Conservation (phyloP, 2,329 filamentous ascomycete genomes). For the Colletotrichum theobromicola region DNA sequence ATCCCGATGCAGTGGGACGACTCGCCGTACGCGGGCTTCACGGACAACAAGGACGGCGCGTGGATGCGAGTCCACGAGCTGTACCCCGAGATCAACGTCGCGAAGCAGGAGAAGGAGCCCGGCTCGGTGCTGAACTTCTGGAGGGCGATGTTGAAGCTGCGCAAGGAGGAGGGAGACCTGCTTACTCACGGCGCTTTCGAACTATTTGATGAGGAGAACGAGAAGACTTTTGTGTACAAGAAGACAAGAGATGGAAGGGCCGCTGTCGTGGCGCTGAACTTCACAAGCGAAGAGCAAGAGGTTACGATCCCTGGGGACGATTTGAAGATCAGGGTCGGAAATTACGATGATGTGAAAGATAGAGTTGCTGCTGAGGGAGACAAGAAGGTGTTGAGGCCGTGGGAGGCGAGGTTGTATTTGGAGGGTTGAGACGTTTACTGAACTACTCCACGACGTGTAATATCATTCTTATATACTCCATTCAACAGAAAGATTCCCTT, state of each 20-base stretch:
- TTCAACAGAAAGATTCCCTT: no score
- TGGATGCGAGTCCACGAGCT: slow-evolving; percentile 71
- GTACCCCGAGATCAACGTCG: slow-evolving; percentile 61
- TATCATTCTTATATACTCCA: no score
- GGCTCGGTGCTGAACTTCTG: slow-evolving; percentile 65
- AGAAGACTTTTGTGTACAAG: slow-evolving; percentile 48
- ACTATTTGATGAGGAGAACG: slow-evolving; percentile 51
- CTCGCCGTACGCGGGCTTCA: slow-evolving; percentile 65
- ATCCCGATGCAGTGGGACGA: slow-evolving; percentile 72
- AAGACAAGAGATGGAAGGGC: slow-evolving; percentile 37
- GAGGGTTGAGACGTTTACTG: background rate
- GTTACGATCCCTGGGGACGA: slow-evolving; percentile 26
- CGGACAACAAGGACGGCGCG: slow-evolving; percentile 35
- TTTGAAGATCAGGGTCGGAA: slow-evolving; percentile 29
- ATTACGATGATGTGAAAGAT: slow-evolving; percentile 30
- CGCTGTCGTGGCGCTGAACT: slow-evolving; percentile 42
- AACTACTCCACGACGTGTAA: no score
- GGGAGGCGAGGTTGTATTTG: slow-evolving; percentile 40
- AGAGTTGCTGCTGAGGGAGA: background rate
- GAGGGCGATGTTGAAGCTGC: slow-evolving; percentile 57
- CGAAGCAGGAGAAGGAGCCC: slow-evolving; percentile 45
- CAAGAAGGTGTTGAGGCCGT: slow-evolving; percentile 31
- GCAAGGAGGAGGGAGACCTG: slow-evolving; percentile 61
- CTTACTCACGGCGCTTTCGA: slow-evolving; percentile 68
- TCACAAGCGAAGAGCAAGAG: slow-evolving; percentile 37